These are phyloP conservation scores for Jaltomata sinuosa DNA, from an alignment of 257 asterid species.

Conservation along the genomic window DNA sequence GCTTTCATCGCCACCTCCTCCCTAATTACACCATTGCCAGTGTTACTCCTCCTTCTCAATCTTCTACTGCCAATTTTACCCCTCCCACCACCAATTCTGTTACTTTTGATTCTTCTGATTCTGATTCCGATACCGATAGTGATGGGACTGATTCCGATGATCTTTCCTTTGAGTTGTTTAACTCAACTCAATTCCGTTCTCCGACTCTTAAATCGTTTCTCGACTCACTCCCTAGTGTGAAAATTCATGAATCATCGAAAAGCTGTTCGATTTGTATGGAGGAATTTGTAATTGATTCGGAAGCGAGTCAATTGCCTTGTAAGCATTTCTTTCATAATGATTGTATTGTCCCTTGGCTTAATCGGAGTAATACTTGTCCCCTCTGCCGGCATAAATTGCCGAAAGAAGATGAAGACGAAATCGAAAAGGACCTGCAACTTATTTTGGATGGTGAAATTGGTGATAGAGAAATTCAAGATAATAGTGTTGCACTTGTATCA, in stretches of 20 bases:
- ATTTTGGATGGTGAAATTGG: not conserved
- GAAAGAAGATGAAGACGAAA: conserved; percentile 4
- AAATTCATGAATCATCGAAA: conserved; percentile 13
- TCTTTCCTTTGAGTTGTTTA: conserved; percentile 14
- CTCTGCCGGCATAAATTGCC: conserved; percentile 44
- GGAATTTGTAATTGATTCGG: conserved; percentile 19
- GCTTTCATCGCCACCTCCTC: conserved; percentile 42
- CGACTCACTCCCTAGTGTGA: conserved; percentile 22
- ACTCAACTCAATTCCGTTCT: not conserved
- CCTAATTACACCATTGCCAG: conserved; percentile 29
- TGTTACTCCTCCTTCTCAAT: conserved; percentile 8
- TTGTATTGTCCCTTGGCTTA: conserved; percentile 48
- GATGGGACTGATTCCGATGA: conserved; percentile 23
- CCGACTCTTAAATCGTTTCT: conserved; percentile 29
- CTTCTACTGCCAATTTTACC: conserved; percentile 3
- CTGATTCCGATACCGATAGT: conserved; percentile 28
- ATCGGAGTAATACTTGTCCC: conserved; percentile 45
- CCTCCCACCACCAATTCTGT: not conserved
- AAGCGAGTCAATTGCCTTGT: conserved; percentile 35
- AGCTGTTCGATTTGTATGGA: conserved; percentile 51
- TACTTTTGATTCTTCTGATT: not conserved
- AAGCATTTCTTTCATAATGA: conserved; percentile 37
- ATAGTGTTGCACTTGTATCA: not conserved
- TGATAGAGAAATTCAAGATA: not conserved
- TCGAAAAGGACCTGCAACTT: not conserved